phyloP scores from a whole-genome alignment of 2,329 filamentous ascomycete species.

The Fusarium metavorans region DNA sequence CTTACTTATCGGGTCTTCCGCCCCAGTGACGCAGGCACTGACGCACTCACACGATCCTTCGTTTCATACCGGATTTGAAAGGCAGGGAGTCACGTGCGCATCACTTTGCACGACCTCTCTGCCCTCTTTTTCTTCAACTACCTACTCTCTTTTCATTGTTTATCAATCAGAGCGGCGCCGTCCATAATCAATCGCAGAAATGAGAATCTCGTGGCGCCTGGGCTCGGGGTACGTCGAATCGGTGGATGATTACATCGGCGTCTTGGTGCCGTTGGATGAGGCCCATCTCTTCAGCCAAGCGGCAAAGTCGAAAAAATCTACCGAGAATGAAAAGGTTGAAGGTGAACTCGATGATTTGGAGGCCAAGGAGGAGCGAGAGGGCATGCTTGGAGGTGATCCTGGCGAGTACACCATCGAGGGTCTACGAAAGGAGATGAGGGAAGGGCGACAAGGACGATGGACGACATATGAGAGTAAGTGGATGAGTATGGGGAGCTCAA shows the following conservation, averaged over 20 bases:
- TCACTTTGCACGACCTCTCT: not conserved
- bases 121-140: not conserved
- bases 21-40: slow-evolving; percentile 34
- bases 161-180: not conserved
- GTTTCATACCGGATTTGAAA: slow-evolving; percentile 6
- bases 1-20: slow-evolving; percentile 22
- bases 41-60: slow-evolving; percentile 23
- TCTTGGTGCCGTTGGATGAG: slow-evolving; percentile 65
- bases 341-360: slow-evolving; percentile 56
- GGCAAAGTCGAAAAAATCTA: slow-evolving; percentile 58
- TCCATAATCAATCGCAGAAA: slow-evolving; percentile 10
- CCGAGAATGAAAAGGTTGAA: slow-evolving; percentile 57
- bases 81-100: slow-evolving; percentile 11
- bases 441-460: slow-evolving; percentile 70
- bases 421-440: slow-evolving; percentile 74
- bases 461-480: slow-evolving; percentile 81
- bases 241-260: slow-evolving; percentile 62
- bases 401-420: slow-evolving; percentile 76
- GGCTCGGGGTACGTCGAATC: slow-evolving; percentile 56
- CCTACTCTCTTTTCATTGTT: slow-evolving; percentile 2
- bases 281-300: slow-evolving; percentile 68
- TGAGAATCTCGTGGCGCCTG: slow-evolving; percentile 49
- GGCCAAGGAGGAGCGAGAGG: slow-evolving; percentile 55
- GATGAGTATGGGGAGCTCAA: not conserved
- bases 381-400: slow-evolving; percentile 66